A percentile compares a stretch with the other conserved stretches of the same genome.
phyloP scores from a whole-genome alignment of 345 rosid genomes.

The Gossypium ekmanianum region DNA sequence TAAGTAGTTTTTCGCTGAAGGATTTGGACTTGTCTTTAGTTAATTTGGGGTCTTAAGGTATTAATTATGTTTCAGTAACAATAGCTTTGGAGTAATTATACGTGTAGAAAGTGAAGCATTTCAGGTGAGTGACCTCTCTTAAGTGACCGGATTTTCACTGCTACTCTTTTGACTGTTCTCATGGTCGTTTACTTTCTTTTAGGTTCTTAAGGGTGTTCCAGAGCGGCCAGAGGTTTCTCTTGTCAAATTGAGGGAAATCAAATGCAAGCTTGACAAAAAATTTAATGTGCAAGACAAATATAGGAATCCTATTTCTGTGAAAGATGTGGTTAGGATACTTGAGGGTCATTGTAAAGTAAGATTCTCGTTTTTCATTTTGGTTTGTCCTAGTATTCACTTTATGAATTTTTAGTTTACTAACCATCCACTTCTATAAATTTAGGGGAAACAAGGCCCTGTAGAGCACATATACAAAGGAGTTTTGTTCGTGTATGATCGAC shows the following conservation, averaged over 20 bases:
- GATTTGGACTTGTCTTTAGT: neutral
- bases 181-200: neutral
- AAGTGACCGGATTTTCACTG: neutral
- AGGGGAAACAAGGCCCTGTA: constrained; percentile 95
- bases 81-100: constrained; percentile 85
- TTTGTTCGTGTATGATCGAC: constrained; percentile 77
- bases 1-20: constrained; percentile 34
- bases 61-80: constrained; percentile 55
- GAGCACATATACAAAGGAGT: constrained; percentile 78
- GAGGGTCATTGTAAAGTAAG: constrained; percentile 93
- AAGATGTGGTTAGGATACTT: constrained; percentile 73
- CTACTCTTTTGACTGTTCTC: neutral
- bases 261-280: constrained; percentile 83
- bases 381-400: constrained; percentile 21
- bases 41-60: constrained; percentile 12
- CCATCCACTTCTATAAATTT: constrained; percentile 15
- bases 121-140: constrained; percentile 47
- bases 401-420: constrained; percentile 2
- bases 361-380: constrained; percentile 23
- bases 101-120: constrained; percentile 96
- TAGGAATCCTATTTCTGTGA: constrained; percentile 64
- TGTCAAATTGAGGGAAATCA: constrained; percentile 89
- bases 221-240: constrained; percentile 79
- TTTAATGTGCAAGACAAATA: constrained; percentile 60
- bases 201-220: constrained; percentile 71